These are phyloP conservation scores for Leishmania tropica DNA, from an alignment of 208 protist genomes.

Conservation along the genomic window DNA sequence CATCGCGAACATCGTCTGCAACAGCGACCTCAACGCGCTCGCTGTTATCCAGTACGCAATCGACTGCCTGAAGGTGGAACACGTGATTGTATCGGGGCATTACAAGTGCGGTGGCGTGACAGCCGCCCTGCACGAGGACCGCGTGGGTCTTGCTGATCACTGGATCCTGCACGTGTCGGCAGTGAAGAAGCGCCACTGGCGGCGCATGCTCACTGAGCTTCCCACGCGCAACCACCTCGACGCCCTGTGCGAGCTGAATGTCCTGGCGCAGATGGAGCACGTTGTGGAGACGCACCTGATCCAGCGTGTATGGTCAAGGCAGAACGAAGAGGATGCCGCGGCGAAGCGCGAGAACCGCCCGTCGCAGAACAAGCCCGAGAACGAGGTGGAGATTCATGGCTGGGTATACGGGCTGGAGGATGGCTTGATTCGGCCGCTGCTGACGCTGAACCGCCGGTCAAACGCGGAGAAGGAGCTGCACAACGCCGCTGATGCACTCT, in stretches of 20 bases:
- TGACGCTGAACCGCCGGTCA: conserved; percentile 62
- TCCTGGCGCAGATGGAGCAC: conserved; percentile 65
- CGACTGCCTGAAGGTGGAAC: conserved; percentile 91
- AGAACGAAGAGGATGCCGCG: conserved; percentile 56
- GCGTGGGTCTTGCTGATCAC: conserved; percentile 75
- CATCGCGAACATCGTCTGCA: conserved; percentile 93
- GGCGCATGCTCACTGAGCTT: conserved; percentile 54
- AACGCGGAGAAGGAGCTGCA: conserved; percentile 46
- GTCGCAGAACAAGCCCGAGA: conserved; percentile 26
- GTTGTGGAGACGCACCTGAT: conserved; percentile 73
- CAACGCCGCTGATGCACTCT: conserved; percentile 61
- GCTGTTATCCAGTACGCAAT: conserved; percentile 94
- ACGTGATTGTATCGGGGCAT: conserved; percentile 96
- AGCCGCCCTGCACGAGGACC: conserved; percentile 54
- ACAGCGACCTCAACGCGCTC: conserved; percentile 91
- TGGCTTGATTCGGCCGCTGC: conserved; percentile 59
- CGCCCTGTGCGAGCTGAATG: conserved; percentile 77
- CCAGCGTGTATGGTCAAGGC: conserved; percentile 44
- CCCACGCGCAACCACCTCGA: conserved; percentile 52
- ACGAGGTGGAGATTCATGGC: conserved; percentile 73
- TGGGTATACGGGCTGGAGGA: conserved; percentile 80
- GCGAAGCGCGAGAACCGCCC: conserved; percentile 33
- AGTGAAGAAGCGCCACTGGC: conserved; percentile 73
- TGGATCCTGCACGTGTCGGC: conserved; percentile 78
- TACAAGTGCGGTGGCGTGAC: conserved; percentile 94